Conservation (phyloP, 768 basidiomycete species). For the Kondoa subrosea region DNA sequence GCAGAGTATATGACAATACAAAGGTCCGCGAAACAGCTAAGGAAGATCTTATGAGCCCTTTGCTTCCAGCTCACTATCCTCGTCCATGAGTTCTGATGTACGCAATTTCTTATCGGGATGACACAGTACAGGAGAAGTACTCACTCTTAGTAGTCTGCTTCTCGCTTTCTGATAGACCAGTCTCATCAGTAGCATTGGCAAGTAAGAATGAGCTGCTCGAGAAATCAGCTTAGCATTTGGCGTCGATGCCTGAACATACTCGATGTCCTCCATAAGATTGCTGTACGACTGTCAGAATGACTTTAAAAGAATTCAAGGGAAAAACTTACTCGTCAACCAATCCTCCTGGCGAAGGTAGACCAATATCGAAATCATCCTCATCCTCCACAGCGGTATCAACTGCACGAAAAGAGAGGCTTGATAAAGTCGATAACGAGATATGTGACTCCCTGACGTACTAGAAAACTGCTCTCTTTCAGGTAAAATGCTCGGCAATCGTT, state of each 20-base stretch:
- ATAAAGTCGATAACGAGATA: conserved; percentile 53
- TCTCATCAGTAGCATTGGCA: background rate
- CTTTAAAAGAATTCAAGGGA: background rate
- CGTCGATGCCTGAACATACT: background rate
- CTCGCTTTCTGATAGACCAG: conserved; percentile 1
- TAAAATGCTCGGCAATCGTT: conserved; percentile 31
- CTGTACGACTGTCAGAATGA: background rate
- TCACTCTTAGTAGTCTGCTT: background rate
- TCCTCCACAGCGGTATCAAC: conserved; percentile 85
- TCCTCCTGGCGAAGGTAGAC: background rate
- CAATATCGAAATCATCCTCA: conserved; percentile 33
- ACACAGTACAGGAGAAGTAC: background rate
- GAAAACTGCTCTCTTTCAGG: conserved; percentile 26
- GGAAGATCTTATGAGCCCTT: background rate
- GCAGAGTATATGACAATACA: background rate
- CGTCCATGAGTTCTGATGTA: background rate
- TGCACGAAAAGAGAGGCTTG: conserved; percentile 45
- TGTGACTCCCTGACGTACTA: conserved; percentile 30
- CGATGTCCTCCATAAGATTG: conserved; percentile 6
- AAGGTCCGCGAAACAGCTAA: no score
- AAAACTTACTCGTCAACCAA: background rate
- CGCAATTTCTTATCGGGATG: background rate
- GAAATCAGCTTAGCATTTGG: background rate
- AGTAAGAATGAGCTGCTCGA: background rate
- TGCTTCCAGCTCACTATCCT: background rate